Evolutionary conservation across 768 basidiomycete species (phyloP).

Genomic region (Mycena pura): DNA sequence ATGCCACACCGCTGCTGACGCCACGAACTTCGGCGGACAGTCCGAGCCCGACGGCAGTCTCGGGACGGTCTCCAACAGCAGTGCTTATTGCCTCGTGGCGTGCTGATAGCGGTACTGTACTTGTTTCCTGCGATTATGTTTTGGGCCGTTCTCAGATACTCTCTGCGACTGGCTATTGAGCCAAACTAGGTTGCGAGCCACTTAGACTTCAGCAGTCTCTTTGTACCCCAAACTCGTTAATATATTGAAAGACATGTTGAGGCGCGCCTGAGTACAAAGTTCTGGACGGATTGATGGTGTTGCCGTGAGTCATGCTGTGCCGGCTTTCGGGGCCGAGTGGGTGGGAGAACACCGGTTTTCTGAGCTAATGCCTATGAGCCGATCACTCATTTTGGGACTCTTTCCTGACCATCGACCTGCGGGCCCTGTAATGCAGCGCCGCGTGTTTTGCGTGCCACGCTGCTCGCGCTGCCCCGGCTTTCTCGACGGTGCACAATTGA

Average conservation of each 20-base stretch:
- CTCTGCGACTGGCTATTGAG: too few species aligned
- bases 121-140: too few species aligned
- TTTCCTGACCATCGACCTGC: too few species aligned
- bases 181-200: constrained; percentile 6
- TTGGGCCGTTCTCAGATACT: too few species aligned
- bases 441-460: neutral
- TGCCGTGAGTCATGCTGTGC: too few species aligned
- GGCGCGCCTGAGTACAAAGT: too few species aligned
- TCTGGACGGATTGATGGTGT: too few species aligned
- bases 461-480: neutral
- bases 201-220: neutral
- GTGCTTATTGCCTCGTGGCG: constrained; percentile 18
- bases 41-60: constrained; percentile 16
- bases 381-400: too few species aligned
- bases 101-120: too few species aligned
- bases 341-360: neutral
- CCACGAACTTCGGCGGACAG: constrained; percentile 24
- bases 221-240: neutral
- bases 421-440: neutral
- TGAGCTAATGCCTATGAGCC: too few species aligned
- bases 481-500: too few species aligned
- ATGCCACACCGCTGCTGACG: constrained; percentile 23
- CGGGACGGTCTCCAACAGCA: constrained; percentile 12
- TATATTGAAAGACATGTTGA: neutral
- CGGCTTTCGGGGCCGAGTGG: neutral